Conservation (phyloP, 1,284 basidiomycete genomes). For the Tylopilus orsonianus region DNA sequence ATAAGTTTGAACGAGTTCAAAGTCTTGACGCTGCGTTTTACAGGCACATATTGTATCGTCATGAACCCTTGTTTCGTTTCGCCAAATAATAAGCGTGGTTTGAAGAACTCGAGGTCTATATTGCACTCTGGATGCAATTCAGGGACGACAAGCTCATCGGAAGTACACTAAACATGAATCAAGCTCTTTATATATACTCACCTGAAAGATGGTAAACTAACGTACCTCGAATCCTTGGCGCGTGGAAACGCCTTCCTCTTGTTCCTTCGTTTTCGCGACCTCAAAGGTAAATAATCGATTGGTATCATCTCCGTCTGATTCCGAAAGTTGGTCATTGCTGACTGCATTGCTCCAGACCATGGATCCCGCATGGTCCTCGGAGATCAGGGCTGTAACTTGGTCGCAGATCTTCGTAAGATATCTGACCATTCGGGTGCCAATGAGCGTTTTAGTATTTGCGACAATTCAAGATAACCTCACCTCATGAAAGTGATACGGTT, state of each 20-base stretch:
- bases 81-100: slow-evolving; percentile 34
- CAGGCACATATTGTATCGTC: slow-evolving; percentile 28
- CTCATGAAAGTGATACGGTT: slow-evolving; percentile 64
- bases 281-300: slow-evolving; percentile 56
- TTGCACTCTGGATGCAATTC: slow-evolving; percentile 23
- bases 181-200: background rate
- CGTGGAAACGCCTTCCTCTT: slow-evolving; percentile 49
- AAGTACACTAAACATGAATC: slow-evolving; percentile 15
- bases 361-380: slow-evolving; percentile 41
- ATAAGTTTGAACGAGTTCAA: slow-evolving; percentile 6
- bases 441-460: background rate
- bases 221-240: slow-evolving; percentile 44
- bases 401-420: slow-evolving; percentile 58
- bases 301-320: slow-evolving; percentile 38
- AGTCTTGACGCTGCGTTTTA: slow-evolving; percentile 11
- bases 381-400: slow-evolving; percentile 50
- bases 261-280: slow-evolving; percentile 56
- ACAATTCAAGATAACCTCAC: slow-evolving; percentile 29
- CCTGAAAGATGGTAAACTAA: background rate
- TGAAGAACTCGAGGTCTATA: slow-evolving; percentile 25
- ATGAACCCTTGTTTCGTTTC: slow-evolving; percentile 38
- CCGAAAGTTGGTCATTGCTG: slow-evolving; percentile 29
- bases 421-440: slow-evolving; percentile 26
- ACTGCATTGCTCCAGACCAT: slow-evolving; percentile 43
- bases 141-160: slow-evolving; percentile 12